phyloP scores from a whole-genome alignment of 2,329 filamentous ascomycete species.

The Zymoseptoria crescenta region DNA sequence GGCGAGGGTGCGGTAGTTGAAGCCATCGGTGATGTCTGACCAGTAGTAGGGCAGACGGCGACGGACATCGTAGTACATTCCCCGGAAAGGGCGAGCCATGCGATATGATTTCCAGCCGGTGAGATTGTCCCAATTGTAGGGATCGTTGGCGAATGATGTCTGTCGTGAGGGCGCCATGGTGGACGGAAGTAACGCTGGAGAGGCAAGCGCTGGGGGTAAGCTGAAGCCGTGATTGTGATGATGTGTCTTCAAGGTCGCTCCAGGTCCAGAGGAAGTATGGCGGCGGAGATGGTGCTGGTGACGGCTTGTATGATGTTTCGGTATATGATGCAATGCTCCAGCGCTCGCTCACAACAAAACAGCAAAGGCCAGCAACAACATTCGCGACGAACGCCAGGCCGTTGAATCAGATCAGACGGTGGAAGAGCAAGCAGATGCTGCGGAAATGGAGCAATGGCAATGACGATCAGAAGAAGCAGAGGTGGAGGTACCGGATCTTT shows the following conservation, averaged over 20 bases:
- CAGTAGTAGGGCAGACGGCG: conserved; percentile 48
- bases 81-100: conserved; percentile 39
- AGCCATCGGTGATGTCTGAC: conserved; percentile 49
- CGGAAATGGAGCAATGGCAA: neutral
- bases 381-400: neutral
- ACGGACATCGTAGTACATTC: conserved; percentile 49
- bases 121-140: conserved; percentile 30
- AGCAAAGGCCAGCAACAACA: neutral
- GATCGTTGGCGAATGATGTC: conserved; percentile 24
- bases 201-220: neutral
- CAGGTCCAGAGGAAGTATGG: neutral
- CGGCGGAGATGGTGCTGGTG: neutral
- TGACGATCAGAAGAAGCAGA: neutral
- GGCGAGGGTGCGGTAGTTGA: conserved; percentile 48
- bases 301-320: neutral
- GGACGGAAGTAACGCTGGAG: neutral
- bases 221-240: neutral
- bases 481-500: neutral
- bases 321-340: neutral
- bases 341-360: neutral
- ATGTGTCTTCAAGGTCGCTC: neutral
- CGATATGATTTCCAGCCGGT: conserved; percentile 31
- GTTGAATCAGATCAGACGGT: neutral
- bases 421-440: neutral
- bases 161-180: conserved; percentile 3